Evolutionary conservation across 75 land plant species (phyloP).

Genomic region (Ceratopteris richardii): DNA sequence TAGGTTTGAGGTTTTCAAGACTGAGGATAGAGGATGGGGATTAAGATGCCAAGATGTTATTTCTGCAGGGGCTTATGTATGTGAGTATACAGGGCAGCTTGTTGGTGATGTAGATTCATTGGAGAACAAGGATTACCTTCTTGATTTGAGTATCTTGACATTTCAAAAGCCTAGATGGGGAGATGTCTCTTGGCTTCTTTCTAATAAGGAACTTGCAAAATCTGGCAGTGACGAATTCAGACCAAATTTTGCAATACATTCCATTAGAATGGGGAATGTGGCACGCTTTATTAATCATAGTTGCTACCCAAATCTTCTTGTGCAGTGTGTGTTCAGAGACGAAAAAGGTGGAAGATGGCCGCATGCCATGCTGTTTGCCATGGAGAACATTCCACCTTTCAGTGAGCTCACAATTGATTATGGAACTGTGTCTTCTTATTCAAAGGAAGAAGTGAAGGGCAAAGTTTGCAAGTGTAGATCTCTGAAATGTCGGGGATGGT

Average conservation of each 20-base stretch:
- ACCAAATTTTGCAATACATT: conserved; percentile 49
- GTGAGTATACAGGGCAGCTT: conserved; percentile 67
- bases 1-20: conserved; percentile 41
- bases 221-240: conserved; percentile 20
- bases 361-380: conserved; percentile 73
- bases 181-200: conserved; percentile 35
- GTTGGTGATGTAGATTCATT: conserved; percentile 19
- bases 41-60: conserved; percentile 76
- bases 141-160: conserved; percentile 36
- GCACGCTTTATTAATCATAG: conserved; percentile 69
- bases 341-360: conserved; percentile 48
- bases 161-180: conserved; percentile 55
- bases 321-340: conserved; percentile 67
- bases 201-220: neutral
- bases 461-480: no score
- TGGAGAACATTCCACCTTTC: conserved; percentile 71
- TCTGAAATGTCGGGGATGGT: no score
- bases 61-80: conserved; percentile 61
- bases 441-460: no score
- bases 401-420: conserved; percentile 64
- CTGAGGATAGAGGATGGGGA: conserved; percentile 60
- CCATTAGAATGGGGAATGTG: conserved; percentile 54
- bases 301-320: conserved; percentile 60
- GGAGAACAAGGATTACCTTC: conserved; percentile 33
- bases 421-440: conserved; percentile 16